Evolutionary conservation across 2,329 filamentous ascomycete species (phyloP).

Genomic region (Biscogniauxia sp.): DNA sequence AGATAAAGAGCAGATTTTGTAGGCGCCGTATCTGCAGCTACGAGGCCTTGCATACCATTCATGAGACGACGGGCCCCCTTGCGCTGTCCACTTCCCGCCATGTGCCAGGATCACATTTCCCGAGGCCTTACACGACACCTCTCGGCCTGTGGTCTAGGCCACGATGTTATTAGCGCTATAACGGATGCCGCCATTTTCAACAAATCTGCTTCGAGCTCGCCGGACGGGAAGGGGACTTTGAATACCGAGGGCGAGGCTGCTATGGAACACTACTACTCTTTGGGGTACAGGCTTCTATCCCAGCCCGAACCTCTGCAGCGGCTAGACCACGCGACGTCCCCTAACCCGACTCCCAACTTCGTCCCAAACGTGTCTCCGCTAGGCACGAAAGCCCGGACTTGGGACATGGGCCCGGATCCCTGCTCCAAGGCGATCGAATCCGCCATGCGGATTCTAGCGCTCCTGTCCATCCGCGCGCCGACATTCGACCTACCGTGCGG

Average conservation of each 20-base stretch:
- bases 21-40: conserved; percentile 33
- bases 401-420: not conserved
- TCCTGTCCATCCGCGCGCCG: conserved; percentile 10
- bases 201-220: not conserved
- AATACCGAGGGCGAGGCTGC: conserved; percentile 2
- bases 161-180: conserved; percentile 24
- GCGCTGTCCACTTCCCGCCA: conserved; percentile 13
- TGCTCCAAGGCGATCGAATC: conserved; percentile 7
- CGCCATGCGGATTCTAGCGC: conserved; percentile 8
- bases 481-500: conserved; percentile 13
- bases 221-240: not conserved
- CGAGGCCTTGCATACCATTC: conserved; percentile 34
- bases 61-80: conserved; percentile 23
- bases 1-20: conserved; percentile 36
- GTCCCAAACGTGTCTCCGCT: not conserved
- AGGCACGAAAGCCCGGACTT: not conserved
- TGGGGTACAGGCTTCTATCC: conserved; percentile 9
- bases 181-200: conserved; percentile 27
- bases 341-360: not conserved
- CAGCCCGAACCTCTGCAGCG: conserved; percentile 3
- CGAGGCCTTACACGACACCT: conserved; percentile 23
- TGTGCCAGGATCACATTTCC: conserved; percentile 7
- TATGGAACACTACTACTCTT: conserved; percentile 11
- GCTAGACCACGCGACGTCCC: conserved; percentile 2
- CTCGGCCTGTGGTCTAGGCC: conserved; percentile 20